Evolutionary conservation across 805 yeast genomes (phyloP), one percentile per base, ranked within the genome.

Genomic region (Candida suzukii): DNA sequence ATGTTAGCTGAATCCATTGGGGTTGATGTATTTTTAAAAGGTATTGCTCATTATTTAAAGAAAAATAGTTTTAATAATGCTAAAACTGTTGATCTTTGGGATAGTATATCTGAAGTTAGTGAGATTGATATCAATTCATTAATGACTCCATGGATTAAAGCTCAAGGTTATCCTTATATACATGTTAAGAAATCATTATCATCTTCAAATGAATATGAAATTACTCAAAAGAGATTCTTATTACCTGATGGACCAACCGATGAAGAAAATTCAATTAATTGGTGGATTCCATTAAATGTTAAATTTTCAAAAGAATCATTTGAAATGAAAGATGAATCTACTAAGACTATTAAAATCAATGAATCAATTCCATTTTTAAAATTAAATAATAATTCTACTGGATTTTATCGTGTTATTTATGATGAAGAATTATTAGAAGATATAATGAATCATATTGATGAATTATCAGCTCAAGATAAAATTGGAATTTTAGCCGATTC

Each of bases 1-100:
- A 87, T 87, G 95, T 68, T 85, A 43, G 76, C 90, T 29, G 75
- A 73, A 49, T 74, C 76, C 57, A 64, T 87, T 44, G 90, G 93
- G 33, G 76, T 70, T 46, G 87, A 80, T 13, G 59, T 66, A 5
- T 87, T 86, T 58, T 67, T 86, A 47, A 71, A 73, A 50, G 95
- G 95, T 46, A 88, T 87, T 35, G 75, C 87, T 27, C 56, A 66
- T 41, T 86, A 86, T 61, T 71, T 86, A 57, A 70, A 78, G 47
- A 67, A 67, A 35, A 76, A 82, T 62, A 64, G 76, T 51, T 86
- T 66, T 54, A 76, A 76, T 33, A 86, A 86, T 64, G 88, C 93
- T 22, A 77, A 76, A 26, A 81, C 93, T 33, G 71, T 68, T 33
- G 90, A 86, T 50, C 70, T 86, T 44, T 86, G 93, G 88, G 62